These are phyloP conservation scores for Picea abies DNA, from an alignment of 83 land plant genomes.

Conservation along the genomic window DNA sequence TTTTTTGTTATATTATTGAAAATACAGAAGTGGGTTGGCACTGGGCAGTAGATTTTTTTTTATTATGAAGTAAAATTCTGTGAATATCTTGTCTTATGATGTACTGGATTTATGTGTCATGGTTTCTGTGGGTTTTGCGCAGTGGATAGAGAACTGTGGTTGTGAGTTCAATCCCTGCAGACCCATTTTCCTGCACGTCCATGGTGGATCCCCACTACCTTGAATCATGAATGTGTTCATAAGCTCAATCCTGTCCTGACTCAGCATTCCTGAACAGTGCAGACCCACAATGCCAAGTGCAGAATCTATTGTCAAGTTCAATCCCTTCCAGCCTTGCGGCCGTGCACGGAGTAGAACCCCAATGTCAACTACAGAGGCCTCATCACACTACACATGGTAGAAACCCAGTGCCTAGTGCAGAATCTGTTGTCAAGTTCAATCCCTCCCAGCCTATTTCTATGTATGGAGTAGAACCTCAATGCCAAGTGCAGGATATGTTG, in stretches of 20 bases:
- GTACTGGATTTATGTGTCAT: neutral
- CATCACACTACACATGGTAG: too few relatives aligned
- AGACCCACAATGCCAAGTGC: neutral
- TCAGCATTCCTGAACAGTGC: too few relatives aligned
- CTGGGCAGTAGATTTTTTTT: neutral
- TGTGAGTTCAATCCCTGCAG: neutral
- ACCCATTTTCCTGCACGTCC: neutral
- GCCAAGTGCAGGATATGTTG: too few relatives aligned
- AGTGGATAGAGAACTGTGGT: neutral
- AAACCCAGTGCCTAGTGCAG: too few relatives aligned
- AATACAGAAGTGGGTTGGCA: neutral
- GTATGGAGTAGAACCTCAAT: too few relatives aligned
- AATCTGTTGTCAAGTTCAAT: neutral
- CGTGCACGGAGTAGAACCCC: too few relatives aligned
- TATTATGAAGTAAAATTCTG: neutral
- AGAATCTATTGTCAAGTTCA: too few relatives aligned
- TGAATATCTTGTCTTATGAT: neutral
- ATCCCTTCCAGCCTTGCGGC: too few relatives aligned
- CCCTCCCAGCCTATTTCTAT: too few relatives aligned
- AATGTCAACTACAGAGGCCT: too few relatives aligned
- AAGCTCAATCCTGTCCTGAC: too few relatives aligned
- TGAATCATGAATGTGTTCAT: too few relatives aligned
- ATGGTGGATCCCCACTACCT: neutral
- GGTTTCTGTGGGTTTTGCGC: neutral
- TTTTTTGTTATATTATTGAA: neutral